These are phyloP conservation scores for Cystobasidium pallidum DNA, from an alignment of 1,284 basidiomycete genomes.

Conservation along the genomic window DNA sequence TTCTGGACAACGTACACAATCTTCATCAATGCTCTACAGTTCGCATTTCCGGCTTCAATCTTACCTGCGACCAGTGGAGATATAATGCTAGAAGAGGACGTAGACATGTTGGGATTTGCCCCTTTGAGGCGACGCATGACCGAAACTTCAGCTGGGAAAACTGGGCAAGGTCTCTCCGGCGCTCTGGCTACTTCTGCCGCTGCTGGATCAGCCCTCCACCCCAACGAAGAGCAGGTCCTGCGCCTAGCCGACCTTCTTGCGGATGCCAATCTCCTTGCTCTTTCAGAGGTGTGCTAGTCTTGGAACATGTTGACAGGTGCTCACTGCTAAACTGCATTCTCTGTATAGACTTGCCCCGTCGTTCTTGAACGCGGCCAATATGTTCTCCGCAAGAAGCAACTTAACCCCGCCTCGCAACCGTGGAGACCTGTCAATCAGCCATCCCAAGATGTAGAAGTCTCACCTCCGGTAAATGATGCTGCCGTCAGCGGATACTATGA, in stretches of 20 bases:
- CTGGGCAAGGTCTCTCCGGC: constrained; percentile 15
- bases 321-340: background rate
- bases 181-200: constrained; percentile 12
- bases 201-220: constrained; percentile 64
- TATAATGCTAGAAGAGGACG: constrained; percentile 83
- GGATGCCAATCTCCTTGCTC: constrained; percentile 70
- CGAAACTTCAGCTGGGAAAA: constrained; percentile 26
- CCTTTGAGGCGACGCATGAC: constrained; percentile 68
- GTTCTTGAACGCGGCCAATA: constrained; percentile 42
- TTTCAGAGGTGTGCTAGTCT: constrained; percentile 62
- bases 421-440: constrained; percentile 29
- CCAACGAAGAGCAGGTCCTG: constrained; percentile 94
- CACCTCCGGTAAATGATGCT: background rate
- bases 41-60: constrained; percentile 70
- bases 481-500: constrained; percentile 15
- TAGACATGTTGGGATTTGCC: constrained; percentile 83
- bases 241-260: constrained; percentile 80
- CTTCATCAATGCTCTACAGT: constrained; percentile 68
- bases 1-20: constrained; percentile 78
- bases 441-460: constrained; percentile 9
- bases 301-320: background rate
- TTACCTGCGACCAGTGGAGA: constrained; percentile 65
- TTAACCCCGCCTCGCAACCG: constrained; percentile 47
- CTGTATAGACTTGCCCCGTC: constrained; percentile 38
- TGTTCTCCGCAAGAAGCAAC: constrained; percentile 41